phyloP scores from a whole-genome alignment of 305 asterid species.

The Plantago coronopus region DNA sequence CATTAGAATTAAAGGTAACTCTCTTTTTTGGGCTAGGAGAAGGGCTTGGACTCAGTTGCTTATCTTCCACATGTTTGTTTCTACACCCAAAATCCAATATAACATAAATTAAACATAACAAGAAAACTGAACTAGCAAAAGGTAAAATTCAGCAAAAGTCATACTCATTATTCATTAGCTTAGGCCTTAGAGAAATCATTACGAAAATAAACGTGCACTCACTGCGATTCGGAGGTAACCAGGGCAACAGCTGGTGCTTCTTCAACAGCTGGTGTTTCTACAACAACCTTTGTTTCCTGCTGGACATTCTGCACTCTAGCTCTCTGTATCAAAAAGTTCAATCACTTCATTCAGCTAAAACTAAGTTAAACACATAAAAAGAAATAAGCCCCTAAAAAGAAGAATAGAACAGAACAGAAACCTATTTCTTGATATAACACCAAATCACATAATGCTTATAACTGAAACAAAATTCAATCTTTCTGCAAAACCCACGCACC shows the following conservation, averaged over 20 bases:
- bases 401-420: not conserved
- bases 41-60: conserved; percentile 42
- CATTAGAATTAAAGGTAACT: conserved; percentile 74
- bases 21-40: conserved; percentile 44
- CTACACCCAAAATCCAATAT: conserved; percentile 34
- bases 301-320: conserved; percentile 37
- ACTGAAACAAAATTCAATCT: not conserved
- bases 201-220: conserved; percentile 27
- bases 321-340: conserved; percentile 30
- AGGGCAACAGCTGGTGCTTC: conserved; percentile 26
- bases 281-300: conserved; percentile 28
- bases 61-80: conserved; percentile 49
- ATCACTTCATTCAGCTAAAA: conserved; percentile 18
- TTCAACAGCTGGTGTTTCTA: conserved; percentile 19
- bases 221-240: conserved; percentile 48
- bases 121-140: not conserved
- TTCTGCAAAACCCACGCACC: not conserved
- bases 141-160: not conserved
- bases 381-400: not conserved
- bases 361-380: conserved; percentile 1
- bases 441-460: not conserved
- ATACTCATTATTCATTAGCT: not conserved
- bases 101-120: not conserved
- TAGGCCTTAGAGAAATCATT: not conserved
- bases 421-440: too few species aligned